phyloP scores from a whole-genome alignment of 83 land plant genomes.

The Diphasiastrum complanatum region DNA sequence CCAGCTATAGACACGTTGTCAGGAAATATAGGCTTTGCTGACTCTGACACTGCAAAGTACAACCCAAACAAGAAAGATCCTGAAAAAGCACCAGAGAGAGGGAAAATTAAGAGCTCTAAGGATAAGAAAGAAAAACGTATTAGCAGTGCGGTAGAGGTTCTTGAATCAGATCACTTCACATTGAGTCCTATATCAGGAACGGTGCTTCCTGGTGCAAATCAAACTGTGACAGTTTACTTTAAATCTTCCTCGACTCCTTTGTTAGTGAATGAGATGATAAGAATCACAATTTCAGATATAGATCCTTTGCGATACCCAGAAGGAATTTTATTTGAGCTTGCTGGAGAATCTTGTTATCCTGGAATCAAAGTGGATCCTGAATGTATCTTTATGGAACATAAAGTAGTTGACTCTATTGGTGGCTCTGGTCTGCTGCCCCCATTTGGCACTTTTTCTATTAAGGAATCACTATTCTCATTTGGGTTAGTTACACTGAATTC shows the following conservation, averaged over 20 bases:
- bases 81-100: slow-evolving; percentile 14
- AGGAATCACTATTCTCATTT: slow-evolving; percentile 28
- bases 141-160: neutral
- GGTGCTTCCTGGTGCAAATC: slow-evolving; percentile 22
- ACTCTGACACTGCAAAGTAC: slow-evolving; percentile 1
- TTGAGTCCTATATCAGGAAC: slow-evolving; percentile 25
- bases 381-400: slow-evolving; percentile 22
- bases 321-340: slow-evolving; percentile 20
- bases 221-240: slow-evolving; percentile 19
- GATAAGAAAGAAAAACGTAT: slow-evolving; percentile 6
- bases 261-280: slow-evolving; percentile 12
- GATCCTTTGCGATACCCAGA: slow-evolving; percentile 23
- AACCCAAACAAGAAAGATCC: slow-evolving; percentile 18
- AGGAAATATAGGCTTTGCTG: slow-evolving; percentile 8
- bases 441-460: slow-evolving; percentile 22
- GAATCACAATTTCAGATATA: slow-evolving; percentile 16
- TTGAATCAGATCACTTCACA: slow-evolving; percentile 20
- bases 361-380: slow-evolving; percentile 23
- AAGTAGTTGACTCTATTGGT: slow-evolving; percentile 21
- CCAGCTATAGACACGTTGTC: too few relatives aligned
- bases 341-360: slow-evolving; percentile 28
- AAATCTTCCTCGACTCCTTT: slow-evolving; percentile 19
- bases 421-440: slow-evolving; percentile 10
- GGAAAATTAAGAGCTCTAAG: slow-evolving; percentile 9
- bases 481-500: slow-evolving; percentile 28